These are phyloP conservation scores for Massariosphaeria phaeospora DNA, from an alignment of 495 filamentous ascomycete species.

Conservation along the genomic window DNA sequence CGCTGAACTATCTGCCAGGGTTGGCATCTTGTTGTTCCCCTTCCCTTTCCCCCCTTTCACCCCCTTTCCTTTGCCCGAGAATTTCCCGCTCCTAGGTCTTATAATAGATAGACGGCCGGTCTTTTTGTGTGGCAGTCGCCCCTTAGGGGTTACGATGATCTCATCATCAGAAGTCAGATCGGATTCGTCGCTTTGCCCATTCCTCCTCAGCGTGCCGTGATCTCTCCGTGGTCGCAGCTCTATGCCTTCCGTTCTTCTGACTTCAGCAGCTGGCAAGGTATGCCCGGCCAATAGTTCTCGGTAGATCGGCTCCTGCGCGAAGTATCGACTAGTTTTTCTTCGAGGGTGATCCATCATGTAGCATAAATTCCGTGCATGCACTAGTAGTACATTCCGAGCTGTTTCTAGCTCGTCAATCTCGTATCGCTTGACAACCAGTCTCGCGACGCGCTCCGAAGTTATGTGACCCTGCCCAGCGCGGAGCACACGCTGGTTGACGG, in stretches of 20 bases:
- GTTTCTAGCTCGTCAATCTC: slow-evolving; percentile 19
- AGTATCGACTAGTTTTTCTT: slow-evolving; percentile 8
- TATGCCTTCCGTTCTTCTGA: slow-evolving; percentile 12
- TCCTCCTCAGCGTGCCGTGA: slow-evolving; percentile 8
- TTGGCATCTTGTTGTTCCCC: slow-evolving; percentile 4
- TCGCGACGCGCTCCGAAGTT: slow-evolving; percentile 15
- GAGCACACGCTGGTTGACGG: slow-evolving; percentile 17
- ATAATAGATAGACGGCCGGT: slow-evolving; percentile 43
- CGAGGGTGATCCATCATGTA: slow-evolving; percentile 31
- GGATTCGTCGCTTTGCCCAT: slow-evolving; percentile 1
- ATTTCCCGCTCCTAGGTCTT: slow-evolving; percentile 48
- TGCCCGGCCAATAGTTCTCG: slow-evolving; percentile 15
- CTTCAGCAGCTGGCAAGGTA: slow-evolving; percentile 16
- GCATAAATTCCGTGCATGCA: slow-evolving; percentile 28
- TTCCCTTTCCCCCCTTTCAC: slow-evolving; percentile 22
- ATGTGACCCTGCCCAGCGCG: slow-evolving; percentile 17
- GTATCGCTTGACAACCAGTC: slow-evolving; percentile 23
- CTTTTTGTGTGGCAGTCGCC: background rate
- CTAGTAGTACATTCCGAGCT: slow-evolving; percentile 21
- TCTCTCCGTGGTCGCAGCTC: slow-evolving; percentile 21
- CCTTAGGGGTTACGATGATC: slow-evolving; percentile 2
- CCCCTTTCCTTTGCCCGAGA: slow-evolving; percentile 47
- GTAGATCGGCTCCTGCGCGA: slow-evolving; percentile 20
- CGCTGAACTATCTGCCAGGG: slow-evolving; percentile 3
- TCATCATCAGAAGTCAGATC: background rate